Percentiles rank a stretch among this genome's conserved stretches.
Evolutionary conservation across 495 filamentous ascomycete species (phyloP).

Genomic region (Pseudevernia furfuracea): DNA sequence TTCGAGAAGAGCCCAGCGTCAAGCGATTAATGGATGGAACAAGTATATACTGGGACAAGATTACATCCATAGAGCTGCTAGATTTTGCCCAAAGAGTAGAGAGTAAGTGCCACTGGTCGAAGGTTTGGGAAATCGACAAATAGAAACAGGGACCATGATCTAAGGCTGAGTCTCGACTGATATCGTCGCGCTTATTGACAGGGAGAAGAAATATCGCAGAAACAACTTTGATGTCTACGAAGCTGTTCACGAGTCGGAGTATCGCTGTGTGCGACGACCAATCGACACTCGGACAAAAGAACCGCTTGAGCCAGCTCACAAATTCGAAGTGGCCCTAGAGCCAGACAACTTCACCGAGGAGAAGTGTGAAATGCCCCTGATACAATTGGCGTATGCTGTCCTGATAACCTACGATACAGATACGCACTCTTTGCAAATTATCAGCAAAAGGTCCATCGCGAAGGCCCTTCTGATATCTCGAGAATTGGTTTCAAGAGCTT

Average conservation of each 20-base stretch:
- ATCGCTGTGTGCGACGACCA: slow-evolving; percentile 46
- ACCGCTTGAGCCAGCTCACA: slow-evolving; percentile 64
- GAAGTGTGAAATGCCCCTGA: slow-evolving; percentile 49
- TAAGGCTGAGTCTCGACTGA: slow-evolving; percentile 7
- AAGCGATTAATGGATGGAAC: slow-evolving; percentile 86
- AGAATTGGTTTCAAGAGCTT: slow-evolving; percentile 68
- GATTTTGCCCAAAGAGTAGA: slow-evolving; percentile 66
- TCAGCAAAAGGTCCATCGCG: slow-evolving; percentile 71
- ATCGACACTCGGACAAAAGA: slow-evolving; percentile 46
- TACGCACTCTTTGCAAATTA: slow-evolving; percentile 75
- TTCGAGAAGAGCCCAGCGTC: slow-evolving; percentile 72
- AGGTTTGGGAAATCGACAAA: neutral
- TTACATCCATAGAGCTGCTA: slow-evolving; percentile 66
- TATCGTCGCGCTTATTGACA: slow-evolving; percentile 24
- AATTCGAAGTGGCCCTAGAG: slow-evolving; percentile 73
- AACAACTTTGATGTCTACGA: slow-evolving; percentile 66
- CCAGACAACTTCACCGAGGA: slow-evolving; percentile 73
- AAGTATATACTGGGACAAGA: slow-evolving; percentile 70
- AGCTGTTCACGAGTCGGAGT: slow-evolving; percentile 66
- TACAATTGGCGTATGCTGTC: neutral
- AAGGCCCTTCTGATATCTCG: slow-evolving; percentile 59
- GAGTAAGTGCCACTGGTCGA: slow-evolving; percentile 42
- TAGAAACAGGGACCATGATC: neutral
- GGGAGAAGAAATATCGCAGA: slow-evolving; percentile 65
- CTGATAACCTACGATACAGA: slow-evolving; percentile 28